Conservation (phyloP, 2,329 filamentous ascomycete genomes). For the Talaromyces pinophilus region DNA sequence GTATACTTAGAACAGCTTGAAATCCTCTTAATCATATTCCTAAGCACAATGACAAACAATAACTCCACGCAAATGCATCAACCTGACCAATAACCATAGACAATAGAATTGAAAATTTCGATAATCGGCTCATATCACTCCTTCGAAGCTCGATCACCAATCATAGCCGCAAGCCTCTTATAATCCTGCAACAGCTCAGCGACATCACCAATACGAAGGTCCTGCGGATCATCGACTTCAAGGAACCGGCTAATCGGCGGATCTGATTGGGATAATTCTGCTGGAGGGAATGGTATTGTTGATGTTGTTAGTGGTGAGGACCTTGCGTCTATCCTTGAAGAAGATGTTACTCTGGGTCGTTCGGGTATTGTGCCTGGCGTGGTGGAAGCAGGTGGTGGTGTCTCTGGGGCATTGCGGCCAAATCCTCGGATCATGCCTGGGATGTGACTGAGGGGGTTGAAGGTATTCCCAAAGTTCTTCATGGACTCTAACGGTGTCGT, state of each 20-base stretch:
- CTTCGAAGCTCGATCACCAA: constrained; percentile 46
- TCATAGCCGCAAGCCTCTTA: constrained; percentile 65
- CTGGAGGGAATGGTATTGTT: constrained; percentile 8
- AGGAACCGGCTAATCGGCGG: constrained; percentile 73
- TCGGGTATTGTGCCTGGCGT: background rate
- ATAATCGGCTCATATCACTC: background rate
- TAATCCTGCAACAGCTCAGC: constrained; percentile 72
- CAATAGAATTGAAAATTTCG: background rate
- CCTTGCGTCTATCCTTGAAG: constrained; percentile 40
- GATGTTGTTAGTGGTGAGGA: constrained; percentile 20
- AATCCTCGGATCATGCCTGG: constrained; percentile 77
- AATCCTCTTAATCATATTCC: background rate
- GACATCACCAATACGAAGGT: constrained; percentile 73
- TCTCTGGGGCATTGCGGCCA: constrained; percentile 52
- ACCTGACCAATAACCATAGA: background rate
- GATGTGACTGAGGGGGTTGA: constrained; percentile 81
- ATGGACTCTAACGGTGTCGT: constrained; percentile 74
- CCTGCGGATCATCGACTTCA: constrained; percentile 68
- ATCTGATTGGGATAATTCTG: constrained; percentile 33
- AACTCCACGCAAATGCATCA: constrained; percentile 13
- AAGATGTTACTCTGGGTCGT: constrained; percentile 5
- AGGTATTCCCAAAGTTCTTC: constrained; percentile 73
- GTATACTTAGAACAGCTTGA: no score
- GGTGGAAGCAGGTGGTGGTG: constrained; percentile 39
- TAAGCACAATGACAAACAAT: background rate